Percentiles rank a stretch among this genome's conserved stretches.
phyloP scores from a whole-genome alignment of 2,329 filamentous ascomycete species.

The Lasiodiplodia theobromae region DNA sequence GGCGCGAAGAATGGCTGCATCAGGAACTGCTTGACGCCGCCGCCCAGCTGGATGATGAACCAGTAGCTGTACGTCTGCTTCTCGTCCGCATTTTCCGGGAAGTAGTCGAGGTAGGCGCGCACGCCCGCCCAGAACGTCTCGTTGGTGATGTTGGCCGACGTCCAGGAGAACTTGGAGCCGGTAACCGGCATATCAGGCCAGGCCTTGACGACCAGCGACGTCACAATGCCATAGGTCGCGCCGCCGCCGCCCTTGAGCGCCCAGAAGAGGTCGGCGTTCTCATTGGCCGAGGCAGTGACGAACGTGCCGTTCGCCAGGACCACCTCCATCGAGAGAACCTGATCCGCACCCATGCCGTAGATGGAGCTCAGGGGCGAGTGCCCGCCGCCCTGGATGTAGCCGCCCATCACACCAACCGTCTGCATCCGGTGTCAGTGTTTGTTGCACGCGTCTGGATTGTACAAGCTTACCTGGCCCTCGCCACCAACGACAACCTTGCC shows the following conservation, averaged over 20 bases:
- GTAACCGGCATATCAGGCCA: slow-evolving; percentile 25
- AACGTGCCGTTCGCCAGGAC: slow-evolving; percentile 42
- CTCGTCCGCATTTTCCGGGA: slow-evolving; percentile 39
- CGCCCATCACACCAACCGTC: slow-evolving; percentile 44
- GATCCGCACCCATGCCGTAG: slow-evolving; percentile 42
- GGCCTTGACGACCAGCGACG: slow-evolving; percentile 44
- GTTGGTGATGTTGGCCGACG: slow-evolving; percentile 44
- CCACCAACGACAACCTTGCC: slow-evolving; percentile 40
- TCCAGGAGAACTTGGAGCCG: slow-evolving; percentile 57
- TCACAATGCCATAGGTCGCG: slow-evolving; percentile 44
- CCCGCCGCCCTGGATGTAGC: slow-evolving; percentile 43
- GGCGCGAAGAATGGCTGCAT: slow-evolving; percentile 49
- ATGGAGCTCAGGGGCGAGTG: slow-evolving; percentile 34
- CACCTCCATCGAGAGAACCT: slow-evolving; percentile 42
- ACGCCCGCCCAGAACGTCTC: slow-evolving; percentile 43
- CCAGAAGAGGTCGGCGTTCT: slow-evolving; percentile 47
- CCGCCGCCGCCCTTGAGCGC: slow-evolving; percentile 44
- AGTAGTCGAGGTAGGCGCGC: slow-evolving; percentile 39
- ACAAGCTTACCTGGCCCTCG: slow-evolving; percentile 34
- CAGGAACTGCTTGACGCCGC: slow-evolving; percentile 37
- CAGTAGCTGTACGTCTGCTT: slow-evolving; percentile 45
- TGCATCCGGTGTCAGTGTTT: slow-evolving; percentile 32
- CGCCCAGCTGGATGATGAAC: slow-evolving; percentile 35
- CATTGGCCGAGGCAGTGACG: slow-evolving; percentile 38
- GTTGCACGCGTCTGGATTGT: not conserved